phyloP scores from a whole-genome alignment of 2,329 filamentous ascomycete genomes.

The Gnomoniopsis smithogilvyi region DNA sequence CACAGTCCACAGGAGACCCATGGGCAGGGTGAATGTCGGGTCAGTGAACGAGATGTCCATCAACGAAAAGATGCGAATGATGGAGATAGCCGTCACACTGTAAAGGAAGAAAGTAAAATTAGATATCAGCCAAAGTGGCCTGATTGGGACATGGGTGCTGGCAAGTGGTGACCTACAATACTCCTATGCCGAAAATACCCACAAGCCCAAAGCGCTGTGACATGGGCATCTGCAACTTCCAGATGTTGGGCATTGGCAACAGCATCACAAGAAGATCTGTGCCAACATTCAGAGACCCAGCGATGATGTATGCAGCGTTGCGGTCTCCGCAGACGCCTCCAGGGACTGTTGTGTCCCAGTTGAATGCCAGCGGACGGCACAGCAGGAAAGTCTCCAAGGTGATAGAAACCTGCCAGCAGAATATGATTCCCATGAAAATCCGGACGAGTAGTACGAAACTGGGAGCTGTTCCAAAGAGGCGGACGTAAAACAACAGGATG shows the following conservation, averaged over 20 bases:
- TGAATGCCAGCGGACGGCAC: constrained; percentile 6
- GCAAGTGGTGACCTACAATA: not conserved
- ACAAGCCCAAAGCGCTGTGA: not conserved
- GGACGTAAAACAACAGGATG: constrained; percentile 2
- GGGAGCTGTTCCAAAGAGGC: not conserved
- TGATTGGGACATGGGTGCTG: not conserved
- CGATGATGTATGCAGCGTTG: constrained; percentile 5
- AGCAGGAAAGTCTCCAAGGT: constrained; percentile 7
- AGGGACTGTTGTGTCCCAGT: constrained; percentile 2
- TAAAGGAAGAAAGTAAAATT: not conserved
- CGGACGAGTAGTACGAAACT: not conserved
- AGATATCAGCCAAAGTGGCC: not conserved
- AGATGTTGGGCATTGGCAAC: not conserved
- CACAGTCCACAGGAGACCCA: constrained; percentile 10
- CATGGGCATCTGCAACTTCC: constrained; percentile 3
- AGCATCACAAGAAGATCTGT: constrained; percentile 7
- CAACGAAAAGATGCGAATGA: constrained; percentile 4
- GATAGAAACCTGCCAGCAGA: constrained; percentile 2
- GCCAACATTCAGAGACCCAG: not conserved
- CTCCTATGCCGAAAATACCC: not conserved
- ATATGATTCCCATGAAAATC: not conserved
- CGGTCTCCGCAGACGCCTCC: constrained; percentile 3
- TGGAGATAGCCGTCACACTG: not conserved
- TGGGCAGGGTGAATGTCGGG: constrained; percentile 3
- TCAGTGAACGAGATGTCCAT: constrained; percentile 6